phyloP scores from a whole-genome alignment of 768 basidiomycete genomes.

The Boletus eberwhitei region DNA sequence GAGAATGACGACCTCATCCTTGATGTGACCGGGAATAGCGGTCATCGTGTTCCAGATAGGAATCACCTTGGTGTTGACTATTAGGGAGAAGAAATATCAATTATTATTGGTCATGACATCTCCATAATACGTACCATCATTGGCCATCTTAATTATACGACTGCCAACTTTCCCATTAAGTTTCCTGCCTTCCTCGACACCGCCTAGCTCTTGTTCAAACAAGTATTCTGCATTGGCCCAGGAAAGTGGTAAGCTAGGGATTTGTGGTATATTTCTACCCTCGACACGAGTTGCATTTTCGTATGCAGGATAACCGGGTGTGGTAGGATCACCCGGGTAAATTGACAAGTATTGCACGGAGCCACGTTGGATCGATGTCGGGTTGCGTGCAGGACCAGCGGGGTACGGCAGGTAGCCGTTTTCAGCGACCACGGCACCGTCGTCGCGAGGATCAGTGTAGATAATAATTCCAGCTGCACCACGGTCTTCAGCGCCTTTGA shows the following conservation, averaged over 20 bases:
- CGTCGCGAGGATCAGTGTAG: slow-evolving; percentile 83
- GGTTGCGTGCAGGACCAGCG: slow-evolving; percentile 82
- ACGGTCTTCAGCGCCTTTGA: slow-evolving; percentile 79
- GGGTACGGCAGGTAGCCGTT: slow-evolving; percentile 77
- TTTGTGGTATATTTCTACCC: slow-evolving; percentile 60
- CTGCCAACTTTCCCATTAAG: slow-evolving; percentile 51
- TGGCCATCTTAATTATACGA: slow-evolving; percentile 47
- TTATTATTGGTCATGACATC: not conserved
- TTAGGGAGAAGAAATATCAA: not conserved
- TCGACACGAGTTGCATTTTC: slow-evolving; percentile 66
- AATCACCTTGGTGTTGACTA: slow-evolving; percentile 74
- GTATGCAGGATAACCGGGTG: slow-evolving; percentile 86
- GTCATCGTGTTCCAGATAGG: slow-evolving; percentile 92
- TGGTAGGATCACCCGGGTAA: slow-evolving; percentile 78
- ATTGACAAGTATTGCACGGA: slow-evolving; percentile 67
- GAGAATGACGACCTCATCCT: slow-evolving; percentile 79
- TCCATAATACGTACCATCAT: slow-evolving; percentile 42
- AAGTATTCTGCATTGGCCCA: slow-evolving; percentile 80
- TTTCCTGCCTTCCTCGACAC: slow-evolving; percentile 35
- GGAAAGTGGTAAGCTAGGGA: slow-evolving; percentile 84
- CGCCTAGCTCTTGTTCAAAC: slow-evolving; percentile 50
- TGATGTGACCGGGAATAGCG: slow-evolving; percentile 76
- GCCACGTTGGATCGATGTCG: slow-evolving; percentile 79
- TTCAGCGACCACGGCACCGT: slow-evolving; percentile 70
- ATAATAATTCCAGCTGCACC: slow-evolving; percentile 79